A percentile compares a stretch with the other conserved stretches of the same genome.
Conservation (phyloP, 257 asterid genomes). For the Buddleja alternifolia region DNA sequence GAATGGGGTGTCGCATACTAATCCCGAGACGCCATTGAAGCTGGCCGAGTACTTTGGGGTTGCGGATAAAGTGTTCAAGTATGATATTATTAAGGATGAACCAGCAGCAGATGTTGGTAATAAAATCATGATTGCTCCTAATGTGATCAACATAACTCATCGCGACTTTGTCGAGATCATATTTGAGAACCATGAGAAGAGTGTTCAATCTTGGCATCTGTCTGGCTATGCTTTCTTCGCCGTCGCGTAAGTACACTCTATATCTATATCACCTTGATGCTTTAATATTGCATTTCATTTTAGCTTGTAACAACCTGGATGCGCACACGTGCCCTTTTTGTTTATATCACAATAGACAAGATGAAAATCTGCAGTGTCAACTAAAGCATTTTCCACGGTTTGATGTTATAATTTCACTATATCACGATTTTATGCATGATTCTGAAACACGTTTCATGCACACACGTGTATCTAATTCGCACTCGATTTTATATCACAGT, state of each 20-base stretch:
- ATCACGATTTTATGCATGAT: no score
- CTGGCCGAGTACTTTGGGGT: conserved; percentile 61
- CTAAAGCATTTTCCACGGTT: not conserved
- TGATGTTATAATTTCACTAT: not conserved
- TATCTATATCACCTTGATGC: not conserved
- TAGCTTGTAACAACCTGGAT: no score
- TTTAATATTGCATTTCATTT: not conserved
- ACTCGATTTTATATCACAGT: no score
- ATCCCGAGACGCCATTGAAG: conserved; percentile 60
- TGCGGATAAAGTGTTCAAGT: conserved; percentile 51
- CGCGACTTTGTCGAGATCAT: conserved; percentile 55
- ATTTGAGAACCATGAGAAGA: conserved; percentile 59
- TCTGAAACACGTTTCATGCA: no score
- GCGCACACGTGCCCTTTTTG: not conserved
- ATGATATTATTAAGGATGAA: conserved; percentile 44
- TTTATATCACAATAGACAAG: not conserved
- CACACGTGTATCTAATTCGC: no score
- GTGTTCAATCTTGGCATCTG: conserved; percentile 63
- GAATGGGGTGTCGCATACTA: conserved; percentile 60
- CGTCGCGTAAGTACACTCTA: conserved; percentile 51
- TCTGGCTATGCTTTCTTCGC: conserved; percentile 68
- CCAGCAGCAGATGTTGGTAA: conserved; percentile 25
- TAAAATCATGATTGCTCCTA: conserved; percentile 42
- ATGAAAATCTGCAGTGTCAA: not conserved
- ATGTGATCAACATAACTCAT: conserved; percentile 43